Evolutionary conservation across 1,284 basidiomycete genomes (phyloP).

Genomic region (Papiliotrema fonsecae): DNA sequence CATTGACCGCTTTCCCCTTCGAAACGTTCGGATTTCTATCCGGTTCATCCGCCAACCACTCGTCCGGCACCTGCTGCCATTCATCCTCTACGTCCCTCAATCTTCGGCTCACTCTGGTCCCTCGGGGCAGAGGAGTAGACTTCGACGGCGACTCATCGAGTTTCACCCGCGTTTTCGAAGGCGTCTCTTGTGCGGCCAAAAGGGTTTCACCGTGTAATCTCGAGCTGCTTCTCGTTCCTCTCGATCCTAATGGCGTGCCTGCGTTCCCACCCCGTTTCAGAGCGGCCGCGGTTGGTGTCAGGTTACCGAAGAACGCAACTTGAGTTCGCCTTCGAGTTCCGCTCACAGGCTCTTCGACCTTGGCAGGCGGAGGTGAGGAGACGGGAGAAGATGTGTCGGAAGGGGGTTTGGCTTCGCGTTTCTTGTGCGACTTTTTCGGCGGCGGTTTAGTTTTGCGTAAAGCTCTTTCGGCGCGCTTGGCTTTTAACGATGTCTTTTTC

Average conservation of each 20-base stretch:
- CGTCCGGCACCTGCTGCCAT: conserved; percentile 48
- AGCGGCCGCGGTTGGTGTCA: conserved; percentile 31
- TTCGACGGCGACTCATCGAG: conserved; percentile 4
- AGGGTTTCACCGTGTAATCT: neutral
- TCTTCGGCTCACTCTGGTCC: conserved; percentile 35
- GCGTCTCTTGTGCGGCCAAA: neutral
- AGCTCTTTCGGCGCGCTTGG: conserved; percentile 31
- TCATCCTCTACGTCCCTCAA: conserved; percentile 36
- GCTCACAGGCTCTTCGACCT: conserved; percentile 7
- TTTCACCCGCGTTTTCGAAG: neutral
- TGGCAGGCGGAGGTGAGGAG: conserved; percentile 14
- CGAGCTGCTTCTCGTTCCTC: conserved; percentile 14
- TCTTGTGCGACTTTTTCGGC: conserved; percentile 25
- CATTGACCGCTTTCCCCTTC: conserved; percentile 7
- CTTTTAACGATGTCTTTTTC: conserved; percentile 37
- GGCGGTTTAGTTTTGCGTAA: conserved; percentile 13
- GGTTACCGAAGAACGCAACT: conserved; percentile 40
- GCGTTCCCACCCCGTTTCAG: conserved; percentile 24
- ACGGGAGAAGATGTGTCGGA: too few species aligned
- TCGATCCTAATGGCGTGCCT: conserved; percentile 3
- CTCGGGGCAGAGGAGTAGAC: conserved; percentile 20
- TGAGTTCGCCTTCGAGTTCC: conserved; percentile 31
- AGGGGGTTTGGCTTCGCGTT: conserved; percentile 10
- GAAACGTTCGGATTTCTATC: neutral
- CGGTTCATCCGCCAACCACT: conserved; percentile 31